Evolutionary conservation across 148 eudicot genomes (phyloP).

Genomic region (Rhododendron ferrugineum): DNA sequence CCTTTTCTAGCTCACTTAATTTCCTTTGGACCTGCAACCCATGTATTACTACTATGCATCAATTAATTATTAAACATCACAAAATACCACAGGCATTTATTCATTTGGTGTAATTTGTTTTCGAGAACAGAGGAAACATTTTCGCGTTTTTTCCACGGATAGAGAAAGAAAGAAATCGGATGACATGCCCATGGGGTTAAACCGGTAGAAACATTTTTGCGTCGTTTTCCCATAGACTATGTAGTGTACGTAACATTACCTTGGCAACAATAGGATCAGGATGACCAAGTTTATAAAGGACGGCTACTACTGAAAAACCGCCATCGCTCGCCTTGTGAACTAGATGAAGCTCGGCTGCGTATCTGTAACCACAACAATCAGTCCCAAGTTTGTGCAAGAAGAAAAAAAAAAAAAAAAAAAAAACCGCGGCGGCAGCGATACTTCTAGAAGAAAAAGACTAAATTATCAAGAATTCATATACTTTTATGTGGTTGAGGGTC

Average conservation of each 20-base stretch:
- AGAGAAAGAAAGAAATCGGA: not conserved
- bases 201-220: not conserved
- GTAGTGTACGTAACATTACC: constrained; percentile 21
- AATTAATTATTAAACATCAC: not conserved
- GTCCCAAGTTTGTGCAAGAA: not conserved
- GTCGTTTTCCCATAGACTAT: too few relatives aligned
- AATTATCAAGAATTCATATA: too few relatives aligned
- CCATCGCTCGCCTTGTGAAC: constrained; percentile 59
- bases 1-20: constrained; percentile 32
- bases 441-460: not conserved
- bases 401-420: too few relatives aligned
- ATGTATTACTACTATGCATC: not conserved
- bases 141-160: not conserved
- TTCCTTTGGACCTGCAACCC: constrained; percentile 41
- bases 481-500: too few relatives aligned
- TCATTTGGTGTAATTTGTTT: not conserved
- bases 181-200: not conserved
- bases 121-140: not conserved
- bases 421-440: too few relatives aligned
- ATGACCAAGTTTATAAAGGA: constrained; percentile 47
- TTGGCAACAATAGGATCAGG: constrained; percentile 49
- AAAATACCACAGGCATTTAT: not conserved
- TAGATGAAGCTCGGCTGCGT: constrained; percentile 64
- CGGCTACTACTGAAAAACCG: constrained; percentile 32
- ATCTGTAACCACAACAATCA: constrained; percentile 23